These are phyloP conservation scores for Euphrasia arctica DNA, from an alignment of 305 asterid species.

Conservation along the genomic window DNA sequence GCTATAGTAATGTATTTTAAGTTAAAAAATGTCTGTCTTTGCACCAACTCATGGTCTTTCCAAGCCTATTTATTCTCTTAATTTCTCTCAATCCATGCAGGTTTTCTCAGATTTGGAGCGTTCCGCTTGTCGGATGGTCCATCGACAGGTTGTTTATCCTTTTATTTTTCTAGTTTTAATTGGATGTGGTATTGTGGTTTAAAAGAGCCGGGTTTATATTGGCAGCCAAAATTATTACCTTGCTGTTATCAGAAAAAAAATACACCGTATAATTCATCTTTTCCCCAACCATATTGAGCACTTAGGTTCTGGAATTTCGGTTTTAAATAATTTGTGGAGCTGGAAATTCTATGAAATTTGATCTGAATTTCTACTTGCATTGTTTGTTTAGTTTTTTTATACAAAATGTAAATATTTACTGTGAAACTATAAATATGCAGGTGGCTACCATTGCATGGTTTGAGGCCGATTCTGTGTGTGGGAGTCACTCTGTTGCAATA, in stretches of 20 bases:
- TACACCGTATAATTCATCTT: conserved; percentile 5
- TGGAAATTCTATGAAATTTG: background rate
- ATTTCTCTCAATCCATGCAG: conserved; percentile 42
- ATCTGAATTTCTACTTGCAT: conserved; percentile 6
- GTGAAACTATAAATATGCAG: conserved; percentile 47
- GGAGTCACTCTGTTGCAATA: conserved; percentile 94
- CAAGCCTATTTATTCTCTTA: conserved; percentile 15
- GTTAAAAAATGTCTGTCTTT: conserved; percentile 2
- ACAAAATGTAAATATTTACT: conserved; percentile 26
- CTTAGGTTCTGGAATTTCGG: conserved; percentile 21
- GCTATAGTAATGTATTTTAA: background rate
- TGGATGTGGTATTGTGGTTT: background rate
- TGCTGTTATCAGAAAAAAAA: conserved; percentile 13
- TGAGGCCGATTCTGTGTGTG: conserved; percentile 99
- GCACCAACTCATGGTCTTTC: conserved; percentile 14
- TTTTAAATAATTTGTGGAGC: conserved; percentile 13
- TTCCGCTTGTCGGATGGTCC: conserved; percentile 96
- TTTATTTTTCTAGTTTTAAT: background rate
- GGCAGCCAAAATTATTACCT: conserved; percentile 10
- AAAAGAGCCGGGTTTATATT: background rate
- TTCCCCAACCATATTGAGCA: conserved; percentile 17
- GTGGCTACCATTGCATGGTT: conserved; percentile 99
- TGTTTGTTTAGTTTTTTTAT: conserved; percentile 12
- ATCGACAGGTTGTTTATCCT: conserved; percentile 64
- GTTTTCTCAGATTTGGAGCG: conserved; percentile 99